Conservation (phyloP, 2,329 filamentous ascomycete species). For the Nemania serpens region DNA sequence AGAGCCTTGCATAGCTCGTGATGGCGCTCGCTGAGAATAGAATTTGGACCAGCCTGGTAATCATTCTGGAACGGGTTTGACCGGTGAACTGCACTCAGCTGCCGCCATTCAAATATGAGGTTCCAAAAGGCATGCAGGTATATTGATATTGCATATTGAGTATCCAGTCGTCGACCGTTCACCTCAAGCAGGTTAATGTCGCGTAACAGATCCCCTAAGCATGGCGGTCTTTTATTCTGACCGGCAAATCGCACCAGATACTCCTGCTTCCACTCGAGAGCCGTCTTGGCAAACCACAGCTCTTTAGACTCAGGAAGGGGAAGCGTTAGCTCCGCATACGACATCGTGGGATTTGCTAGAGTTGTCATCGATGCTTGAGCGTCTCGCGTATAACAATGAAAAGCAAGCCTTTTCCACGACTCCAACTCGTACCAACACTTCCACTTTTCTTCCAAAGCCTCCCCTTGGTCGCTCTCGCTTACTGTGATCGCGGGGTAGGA, state of each 20-base stretch:
- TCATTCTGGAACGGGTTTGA: conserved; percentile 53
- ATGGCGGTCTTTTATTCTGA: conserved; percentile 52
- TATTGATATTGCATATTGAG: conserved; percentile 61
- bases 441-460: conserved; percentile 68
- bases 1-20: conserved; percentile 66
- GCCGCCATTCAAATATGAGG: conserved; percentile 68
- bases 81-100: conserved; percentile 57
- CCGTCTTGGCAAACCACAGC: conserved; percentile 69
- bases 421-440: conserved; percentile 66
- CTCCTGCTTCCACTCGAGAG: conserved; percentile 66
- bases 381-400: conserved; percentile 68
- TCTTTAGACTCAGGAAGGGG: conserved; percentile 65
- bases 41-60: conserved; percentile 46
- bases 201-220: conserved; percentile 60
- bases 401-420: conserved; percentile 69
- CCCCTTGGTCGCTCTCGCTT: conserved; percentile 58
- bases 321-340: conserved; percentile 70
- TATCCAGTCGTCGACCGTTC: conserved; percentile 58
- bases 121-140: conserved; percentile 69
- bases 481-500: conserved; percentile 58
- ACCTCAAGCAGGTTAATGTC: conserved; percentile 58
- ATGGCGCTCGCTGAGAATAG: conserved; percentile 59
- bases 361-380: conserved; percentile 70
- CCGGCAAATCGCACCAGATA: conserved; percentile 53
- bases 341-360: conserved; percentile 66